Base-by-base conservation (phyloP, 768 basidiomycete genomes). In the Agaricus subrufescens region DNA sequence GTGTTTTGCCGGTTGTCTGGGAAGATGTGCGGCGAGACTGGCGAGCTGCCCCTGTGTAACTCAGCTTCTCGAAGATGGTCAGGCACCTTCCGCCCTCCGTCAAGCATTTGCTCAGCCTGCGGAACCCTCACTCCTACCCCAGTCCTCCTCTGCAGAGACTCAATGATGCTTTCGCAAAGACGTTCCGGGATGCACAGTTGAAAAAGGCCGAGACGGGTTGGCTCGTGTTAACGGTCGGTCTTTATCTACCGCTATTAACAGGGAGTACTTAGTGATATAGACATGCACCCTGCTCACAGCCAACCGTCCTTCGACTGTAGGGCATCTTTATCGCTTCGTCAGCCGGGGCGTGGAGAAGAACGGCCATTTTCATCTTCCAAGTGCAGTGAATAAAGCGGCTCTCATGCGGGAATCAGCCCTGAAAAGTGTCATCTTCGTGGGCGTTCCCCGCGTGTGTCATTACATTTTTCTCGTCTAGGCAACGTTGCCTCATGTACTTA, bases 381-480 rank as follows among this genome's bases (percentile, higher is more conserved):
- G 79, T 58, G 84, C 85, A 50, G 76, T 88, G 57, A 80, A 82
- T 70, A 86, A 79, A 67, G 90, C 89, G 60, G 89, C 91, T 61
- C 68, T 92, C 61, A 94, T 96, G 83, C 81, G 94, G 45, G 94
- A 96, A 74, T 83, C 90, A 30, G 90, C 89, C 30, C 66, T 96
- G 68, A 96, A 96, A 75, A 92, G 91, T 66, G 82, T 84, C 65
- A 89, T 94, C 63, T 94, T 96, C 66, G 83, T 92, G 54, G 91
- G 91, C 45, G 89, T 93, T 53, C 90, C 91, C 62, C 79, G 89
- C 68, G 90, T 91, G 67, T 74, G 84, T 71, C n/a, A 39, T 37
- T 49, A 30, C 45, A 54, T 29, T 15, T 23, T 29, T 39, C n/a
- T 52, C 50, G 31, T 26, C 12, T 26, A 40, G 43, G 48, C 53